phyloP scores from a whole-genome alignment of 2,329 filamentous ascomycete genomes.

The Fusarium concolor region DNA sequence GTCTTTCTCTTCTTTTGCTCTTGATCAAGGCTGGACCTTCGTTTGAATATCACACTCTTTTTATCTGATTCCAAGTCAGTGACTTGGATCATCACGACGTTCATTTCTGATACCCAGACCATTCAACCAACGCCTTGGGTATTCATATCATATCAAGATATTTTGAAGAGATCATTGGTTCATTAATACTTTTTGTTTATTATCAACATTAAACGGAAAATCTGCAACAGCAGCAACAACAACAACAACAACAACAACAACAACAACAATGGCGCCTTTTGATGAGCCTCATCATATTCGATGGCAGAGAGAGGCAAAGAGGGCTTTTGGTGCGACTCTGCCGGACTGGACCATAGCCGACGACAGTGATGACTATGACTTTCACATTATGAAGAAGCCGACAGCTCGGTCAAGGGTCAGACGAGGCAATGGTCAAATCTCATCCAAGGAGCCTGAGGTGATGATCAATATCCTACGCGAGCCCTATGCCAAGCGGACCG shows the following conservation, averaged over 20 bases:
- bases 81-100: constrained; percentile 36
- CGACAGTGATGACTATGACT: constrained; percentile 39
- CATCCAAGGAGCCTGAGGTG: constrained; percentile 21
- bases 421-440: constrained; percentile 10
- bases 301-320: constrained; percentile 38
- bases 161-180: constrained; percentile 6
- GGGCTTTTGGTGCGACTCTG: constrained; percentile 27
- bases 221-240: not conserved
- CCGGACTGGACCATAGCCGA: constrained; percentile 48
- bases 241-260: not conserved
- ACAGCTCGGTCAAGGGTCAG: constrained; percentile 13
- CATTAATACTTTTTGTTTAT: constrained; percentile 12
- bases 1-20: constrained; percentile 36
- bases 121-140: constrained; percentile 18
- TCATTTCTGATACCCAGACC: constrained; percentile 28
- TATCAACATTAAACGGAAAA: constrained; percentile 8
- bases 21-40: constrained; percentile 45
- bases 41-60: constrained; percentile 29
- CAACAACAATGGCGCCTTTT: constrained; percentile 26
- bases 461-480: constrained; percentile 6
- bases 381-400: constrained; percentile 32
- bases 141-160: constrained; percentile 12
- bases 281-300: constrained; percentile 26
- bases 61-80: constrained; percentile 36
- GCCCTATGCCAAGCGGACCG: constrained; percentile 8